Evolutionary conservation across 2,329 filamentous ascomycete species (phyloP).

Genomic region (Colletotrichum melonis): DNA sequence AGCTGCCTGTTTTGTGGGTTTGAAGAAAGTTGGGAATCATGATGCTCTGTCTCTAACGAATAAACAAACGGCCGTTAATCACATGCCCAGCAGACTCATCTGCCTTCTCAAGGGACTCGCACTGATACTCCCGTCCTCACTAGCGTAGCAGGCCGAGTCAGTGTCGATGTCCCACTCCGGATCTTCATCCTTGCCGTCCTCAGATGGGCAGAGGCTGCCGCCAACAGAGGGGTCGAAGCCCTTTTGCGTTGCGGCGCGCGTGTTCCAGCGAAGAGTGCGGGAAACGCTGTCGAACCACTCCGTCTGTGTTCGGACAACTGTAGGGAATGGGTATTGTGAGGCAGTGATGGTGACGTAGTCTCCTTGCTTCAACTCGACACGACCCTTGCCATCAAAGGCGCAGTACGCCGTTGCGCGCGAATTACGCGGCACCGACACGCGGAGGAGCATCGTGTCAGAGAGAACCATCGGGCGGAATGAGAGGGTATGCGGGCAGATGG

Average conservation of each 20-base stretch:
- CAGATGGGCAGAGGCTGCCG: conserved; percentile 45
- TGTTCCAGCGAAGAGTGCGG: conserved; percentile 94
- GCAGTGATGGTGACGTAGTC: conserved; percentile 97
- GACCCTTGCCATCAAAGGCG: conserved; percentile 96
- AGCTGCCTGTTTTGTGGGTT: neutral
- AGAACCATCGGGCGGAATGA: conserved; percentile 98
- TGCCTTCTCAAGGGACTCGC: conserved; percentile 77
- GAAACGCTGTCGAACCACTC: conserved; percentile 99
- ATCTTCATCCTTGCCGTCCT: conserved; percentile 66
- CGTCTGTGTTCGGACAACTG: conserved; percentile 86
- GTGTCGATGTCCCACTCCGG: conserved; percentile 96
- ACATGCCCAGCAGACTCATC: conserved; percentile 79
- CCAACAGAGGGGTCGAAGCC: conserved; percentile 72
- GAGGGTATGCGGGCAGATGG: conserved; percentile 96
- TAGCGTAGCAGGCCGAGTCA: conserved; percentile 77
- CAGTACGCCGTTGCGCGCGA: conserved; percentile 96
- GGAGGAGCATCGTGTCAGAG: conserved; percentile 92
- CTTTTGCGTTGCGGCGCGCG: conserved; percentile 90
- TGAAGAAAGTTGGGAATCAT: neutral
- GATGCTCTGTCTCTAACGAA: neutral
- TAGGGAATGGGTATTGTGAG: conserved; percentile 96
- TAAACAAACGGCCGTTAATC: neutral
- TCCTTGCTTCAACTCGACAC: conserved; percentile 90
- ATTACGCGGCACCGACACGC: conserved; percentile 85
- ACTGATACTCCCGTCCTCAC: conserved; percentile 76